Base-by-base conservation (phyloP, 1,284 basidiomycete species). In the Trametes polyzona region DNA sequence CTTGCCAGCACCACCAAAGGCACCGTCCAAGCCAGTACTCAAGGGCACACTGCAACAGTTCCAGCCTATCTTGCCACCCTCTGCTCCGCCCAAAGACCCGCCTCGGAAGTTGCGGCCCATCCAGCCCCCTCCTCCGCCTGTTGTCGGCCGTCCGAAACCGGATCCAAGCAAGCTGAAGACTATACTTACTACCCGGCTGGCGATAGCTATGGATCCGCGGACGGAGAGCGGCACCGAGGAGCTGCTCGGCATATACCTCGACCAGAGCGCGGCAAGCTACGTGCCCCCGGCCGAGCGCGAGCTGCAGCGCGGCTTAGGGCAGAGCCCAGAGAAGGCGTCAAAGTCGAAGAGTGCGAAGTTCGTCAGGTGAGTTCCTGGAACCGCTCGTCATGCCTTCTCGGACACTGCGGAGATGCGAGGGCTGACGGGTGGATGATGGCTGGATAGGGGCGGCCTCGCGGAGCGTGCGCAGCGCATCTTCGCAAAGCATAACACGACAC, bases 401-500 rank as follows among this genome's bases (percentile, higher is more conserved):
- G 23, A n/a, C 4, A 19, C n/a, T 12, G 27, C 27, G 39, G 41
- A 33, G 44, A 33, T n/a, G 33, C 12, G 24, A 32, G 19, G 12
- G 40, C 48, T 41, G 12, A 42, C 53, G 17, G 27, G n/a, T 12
- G 50, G 39, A 44, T 27, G 24, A 12, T 12, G 14, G 12, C 16
- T 49, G 16, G 40, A 27, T 52, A 82, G 83, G 27, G 79, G 78
- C 14, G 82, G 83, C 0, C 61, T 85, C 7, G 83, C 83, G 0
- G 78, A 78, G 42, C 74, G 74, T 9, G 76, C 81, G 0, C 72
- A 75, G 16, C 68, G 73, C 11, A 65, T 73, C 30, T 75, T 81
- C 35, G 65, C 73, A 16, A 75, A 74, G 17, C 64, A 71, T 12
- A 73, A 73, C 16, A 82, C 79, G 1, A 71, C 76, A 12, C 71